A percentile compares a stretch with the other conserved stretches of the same genome.
Evolutionary conservation across 2,329 filamentous ascomycete species (phyloP).

Genomic region (Atkinsonella texensis): DNA sequence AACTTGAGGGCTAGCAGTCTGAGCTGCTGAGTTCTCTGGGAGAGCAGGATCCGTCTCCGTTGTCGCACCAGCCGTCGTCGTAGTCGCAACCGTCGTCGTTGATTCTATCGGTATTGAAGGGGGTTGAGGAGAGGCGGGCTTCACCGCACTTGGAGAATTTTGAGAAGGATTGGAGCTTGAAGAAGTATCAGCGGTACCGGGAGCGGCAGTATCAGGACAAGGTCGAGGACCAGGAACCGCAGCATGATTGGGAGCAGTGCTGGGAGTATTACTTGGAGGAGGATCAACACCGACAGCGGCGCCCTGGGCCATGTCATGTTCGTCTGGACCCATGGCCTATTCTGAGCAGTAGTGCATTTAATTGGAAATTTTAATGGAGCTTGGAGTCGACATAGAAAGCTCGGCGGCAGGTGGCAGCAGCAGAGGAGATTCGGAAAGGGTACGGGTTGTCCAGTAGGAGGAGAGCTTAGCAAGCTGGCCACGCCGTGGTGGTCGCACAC

Average conservation of each 20-base stretch:
- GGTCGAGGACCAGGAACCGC: conserved; percentile 9
- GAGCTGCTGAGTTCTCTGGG: background rate
- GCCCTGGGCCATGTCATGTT: conserved; percentile 18
- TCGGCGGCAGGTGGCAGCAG: conserved; percentile 12
- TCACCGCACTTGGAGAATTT: background rate
- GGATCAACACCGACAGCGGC: conserved; percentile 17
- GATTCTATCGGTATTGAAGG: conserved; percentile 2
- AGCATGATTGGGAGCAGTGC: conserved; percentile 11
- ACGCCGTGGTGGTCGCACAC: conserved; percentile 5
- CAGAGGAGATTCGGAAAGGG: conserved; percentile 3
- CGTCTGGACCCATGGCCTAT: conserved; percentile 15
- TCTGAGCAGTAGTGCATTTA: conserved; percentile 14
- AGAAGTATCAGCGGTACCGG: conserved; percentile 9
- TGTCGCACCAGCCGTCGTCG: background rate
- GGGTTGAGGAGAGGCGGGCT: conserved; percentile 3
- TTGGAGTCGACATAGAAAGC: conserved; percentile 17
- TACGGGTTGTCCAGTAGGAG: conserved; percentile 1
- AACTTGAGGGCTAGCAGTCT: conserved; percentile 2
- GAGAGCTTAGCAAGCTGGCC: conserved; percentile 1
- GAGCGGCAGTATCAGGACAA: conserved; percentile 1
- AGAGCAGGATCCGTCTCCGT: background rate
- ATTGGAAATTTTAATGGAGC: conserved; percentile 27
- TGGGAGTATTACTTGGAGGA: conserved; percentile 11
- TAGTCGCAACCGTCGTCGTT: background rate
- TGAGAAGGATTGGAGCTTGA: conserved; percentile 3